These are phyloP conservation scores for Hamamelis virginiana DNA, from an alignment of 164 flowering plant species.

Conservation along the genomic window DNA sequence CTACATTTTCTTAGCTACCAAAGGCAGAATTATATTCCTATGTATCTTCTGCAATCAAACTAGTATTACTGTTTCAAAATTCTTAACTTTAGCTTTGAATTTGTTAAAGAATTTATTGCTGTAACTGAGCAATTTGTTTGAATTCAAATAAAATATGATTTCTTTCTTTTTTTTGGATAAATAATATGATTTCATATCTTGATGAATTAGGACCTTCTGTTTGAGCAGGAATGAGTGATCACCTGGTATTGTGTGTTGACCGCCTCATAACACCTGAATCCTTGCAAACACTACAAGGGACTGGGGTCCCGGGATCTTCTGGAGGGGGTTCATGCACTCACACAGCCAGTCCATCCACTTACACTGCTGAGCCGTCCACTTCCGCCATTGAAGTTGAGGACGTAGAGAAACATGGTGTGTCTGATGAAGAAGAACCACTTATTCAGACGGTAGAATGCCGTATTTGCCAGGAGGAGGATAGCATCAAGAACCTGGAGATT, in stretches of 20 bases:
- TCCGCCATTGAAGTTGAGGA: constrained; percentile 19
- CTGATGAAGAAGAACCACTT: constrained; percentile 50
- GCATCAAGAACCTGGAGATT: constrained; percentile 42
- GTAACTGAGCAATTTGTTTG: background rate
- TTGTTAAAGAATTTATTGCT: background rate
- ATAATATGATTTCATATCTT: background rate
- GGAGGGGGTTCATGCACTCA: constrained; percentile 29
- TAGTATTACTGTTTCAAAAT: background rate
- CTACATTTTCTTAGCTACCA: too few relatives aligned
- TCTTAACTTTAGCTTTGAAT: background rate
- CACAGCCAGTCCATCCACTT: constrained; percentile 17
- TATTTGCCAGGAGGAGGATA: constrained; percentile 79
- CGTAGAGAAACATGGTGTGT: constrained; percentile 17
- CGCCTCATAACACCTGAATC: constrained; percentile 41
- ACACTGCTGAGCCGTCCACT: constrained; percentile 18
- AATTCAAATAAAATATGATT: background rate
- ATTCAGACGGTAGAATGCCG: constrained; percentile 62
- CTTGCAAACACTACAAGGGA: constrained; percentile 31
- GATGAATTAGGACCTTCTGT: constrained; percentile 6
- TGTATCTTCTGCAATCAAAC: too few relatives aligned
- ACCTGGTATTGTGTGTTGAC: constrained; percentile 54
- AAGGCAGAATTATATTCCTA: background rate
- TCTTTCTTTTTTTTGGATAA: background rate
- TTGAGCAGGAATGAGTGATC: constrained; percentile 49
- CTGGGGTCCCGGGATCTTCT: constrained; percentile 30